Conservation (phyloP, 2,329 filamentous ascomycete species). For the Cercospora sp. region DNA sequence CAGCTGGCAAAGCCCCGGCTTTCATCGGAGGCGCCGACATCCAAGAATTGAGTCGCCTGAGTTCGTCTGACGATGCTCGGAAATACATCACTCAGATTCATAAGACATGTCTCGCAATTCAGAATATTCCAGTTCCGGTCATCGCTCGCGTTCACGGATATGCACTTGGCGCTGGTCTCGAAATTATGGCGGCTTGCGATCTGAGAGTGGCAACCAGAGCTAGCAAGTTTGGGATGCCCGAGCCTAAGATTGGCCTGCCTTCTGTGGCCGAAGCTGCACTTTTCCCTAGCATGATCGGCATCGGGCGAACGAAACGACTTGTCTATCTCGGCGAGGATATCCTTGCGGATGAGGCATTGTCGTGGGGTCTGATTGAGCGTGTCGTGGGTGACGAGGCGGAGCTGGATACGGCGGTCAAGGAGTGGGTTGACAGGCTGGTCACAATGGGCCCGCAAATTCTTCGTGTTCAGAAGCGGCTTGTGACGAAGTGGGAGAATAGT, state of each 20-base stretch:
- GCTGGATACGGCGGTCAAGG: neutral
- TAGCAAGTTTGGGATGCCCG: neutral
- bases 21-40: neutral
- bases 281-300: neutral
- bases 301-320: neutral
- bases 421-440: neutral
- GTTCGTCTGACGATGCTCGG: neutral
- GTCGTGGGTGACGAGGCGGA: neutral
- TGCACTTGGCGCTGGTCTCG: neutral
- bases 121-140: neutral
- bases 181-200: neutral
- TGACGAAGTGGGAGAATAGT: neutral
- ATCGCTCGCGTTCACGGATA: neutral
- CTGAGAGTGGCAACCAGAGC: neutral
- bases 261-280: neutral
- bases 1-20: neutral
- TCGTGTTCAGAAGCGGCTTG: neutral
- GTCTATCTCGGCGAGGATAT: neutral
- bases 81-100: neutral
- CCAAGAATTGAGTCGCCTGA: neutral
- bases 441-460: neutral
- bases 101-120: neutral
- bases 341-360: neutral
- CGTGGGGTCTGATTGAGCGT: neutral
- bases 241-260: neutral